Evolutionary conservation across 768 basidiomycete species (phyloP).

Genomic region (Mycena latifolia): DNA sequence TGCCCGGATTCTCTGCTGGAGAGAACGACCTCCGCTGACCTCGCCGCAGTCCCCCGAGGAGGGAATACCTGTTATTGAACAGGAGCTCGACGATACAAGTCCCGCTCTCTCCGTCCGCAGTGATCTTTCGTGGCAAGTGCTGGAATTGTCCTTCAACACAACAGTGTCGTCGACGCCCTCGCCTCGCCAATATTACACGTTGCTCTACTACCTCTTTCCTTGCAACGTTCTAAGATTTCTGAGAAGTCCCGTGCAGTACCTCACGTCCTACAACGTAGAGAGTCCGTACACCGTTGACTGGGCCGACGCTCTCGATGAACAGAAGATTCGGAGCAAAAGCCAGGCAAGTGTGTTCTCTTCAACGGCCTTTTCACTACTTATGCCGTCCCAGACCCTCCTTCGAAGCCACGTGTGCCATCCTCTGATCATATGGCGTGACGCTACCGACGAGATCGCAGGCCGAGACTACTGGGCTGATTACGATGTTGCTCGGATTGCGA

Average conservation of each 20-base stretch:
- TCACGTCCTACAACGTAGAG: conserved; percentile 61
- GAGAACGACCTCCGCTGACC: conserved; percentile 57
- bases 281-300: conserved; percentile 79
- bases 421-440: conserved; percentile 75
- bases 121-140: conserved; percentile 75
- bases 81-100: conserved; percentile 49
- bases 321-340: conserved; percentile 76
- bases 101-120: conserved; percentile 58
- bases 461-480: conserved; percentile 77
- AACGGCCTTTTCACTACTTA: conserved; percentile 13
- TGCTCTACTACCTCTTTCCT: conserved; percentile 92
- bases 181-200: conserved; percentile 77
- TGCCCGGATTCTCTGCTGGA: conserved; percentile 83
- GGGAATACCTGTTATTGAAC: conserved; percentile 51
- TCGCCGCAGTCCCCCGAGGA: conserved; percentile 44
- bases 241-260: conserved; percentile 73
- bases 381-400: conserved; percentile 66
- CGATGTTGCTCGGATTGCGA: conserved; percentile 70
- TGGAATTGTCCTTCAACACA: conserved; percentile 71
- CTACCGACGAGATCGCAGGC: conserved; percentile 70
- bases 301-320: conserved; percentile 76
- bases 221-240: conserved; percentile 89
- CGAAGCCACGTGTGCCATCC: conserved; percentile 83
- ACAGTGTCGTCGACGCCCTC: conserved; percentile 68
- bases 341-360: conserved; percentile 62